Base-by-base conservation (phyloP, 306 rosid genomes). In the Lathyrus oleraceus region DNA sequence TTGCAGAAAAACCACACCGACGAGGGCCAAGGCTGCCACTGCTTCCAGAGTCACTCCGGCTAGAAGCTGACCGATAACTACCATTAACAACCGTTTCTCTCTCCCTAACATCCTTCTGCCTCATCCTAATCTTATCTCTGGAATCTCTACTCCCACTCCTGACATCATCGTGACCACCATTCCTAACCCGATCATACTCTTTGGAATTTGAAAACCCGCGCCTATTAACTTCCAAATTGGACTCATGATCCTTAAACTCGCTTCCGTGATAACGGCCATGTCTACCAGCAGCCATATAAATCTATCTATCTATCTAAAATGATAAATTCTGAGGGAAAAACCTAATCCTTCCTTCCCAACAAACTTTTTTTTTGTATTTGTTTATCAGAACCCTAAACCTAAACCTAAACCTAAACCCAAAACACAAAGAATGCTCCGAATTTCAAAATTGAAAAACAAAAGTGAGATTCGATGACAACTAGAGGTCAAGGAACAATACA, bases 251-350 rank as follows among this genome's bases (percentile, higher is more conserved):
- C 81, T 89, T 84, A 60, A 83, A 75, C 73, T 86, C 97, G 67
- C 77, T 87, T 11, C 88, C 95, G 32, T 83, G 91, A 78, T 85
- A 91, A 61, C 88, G 87, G 21, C 96, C 96, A 75, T 87, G 88
- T 67, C 95, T 85, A 19, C 99, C 97, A 78, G 96, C 90, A 45
- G 98, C 92, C 99, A 94, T 93, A 70, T 93, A 70, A 49, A 49
- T 45, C 52, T 52, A 72, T 40, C 40, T 52, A 52, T 36, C 74
- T 56, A 59, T 45, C 74, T 57, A 68, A 64, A 59, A 17, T n/a
- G 23, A 70, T 61, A 32, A 77, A 54, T 51, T 19, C 30, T 43
- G 75, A 69, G 2, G 65, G 62, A 70, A 54, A 71, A 32, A 64
- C 68, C 72, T 64, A 77, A 87, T 40, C 64, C 83, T 73, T 63